phyloP scores from a whole-genome alignment of 805 yeast species.

The Candida taoyuanica region DNA sequence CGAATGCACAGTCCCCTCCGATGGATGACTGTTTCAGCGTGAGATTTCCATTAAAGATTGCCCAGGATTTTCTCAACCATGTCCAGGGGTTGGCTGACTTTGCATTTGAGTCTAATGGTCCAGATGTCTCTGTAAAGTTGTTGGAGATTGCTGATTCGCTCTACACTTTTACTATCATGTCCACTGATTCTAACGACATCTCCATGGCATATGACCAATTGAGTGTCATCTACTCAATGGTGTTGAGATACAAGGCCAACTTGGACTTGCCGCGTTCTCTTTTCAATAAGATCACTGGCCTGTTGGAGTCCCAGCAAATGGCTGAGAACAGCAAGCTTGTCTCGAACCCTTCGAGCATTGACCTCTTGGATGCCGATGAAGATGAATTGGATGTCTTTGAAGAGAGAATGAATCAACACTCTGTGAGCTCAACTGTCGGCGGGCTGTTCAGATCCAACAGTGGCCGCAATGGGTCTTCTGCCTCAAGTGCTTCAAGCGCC shows the following conservation, averaged over 20 bases:
- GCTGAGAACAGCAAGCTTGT: conserved; percentile 1
- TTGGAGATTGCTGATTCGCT: conserved; percentile 24
- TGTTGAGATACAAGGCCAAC: conserved; percentile 19
- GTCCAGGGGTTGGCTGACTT: conserved; percentile 20
- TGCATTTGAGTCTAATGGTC: conserved; percentile 25
- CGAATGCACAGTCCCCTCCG: conserved; percentile 10
- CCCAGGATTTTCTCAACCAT: conserved; percentile 17
- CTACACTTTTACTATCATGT: conserved; percentile 16
- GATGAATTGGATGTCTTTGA: conserved; percentile 6
- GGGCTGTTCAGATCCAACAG: background rate
- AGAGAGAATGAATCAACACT: conserved; percentile 1
- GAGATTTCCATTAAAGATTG: conserved; percentile 22
- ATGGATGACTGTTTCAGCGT: conserved; percentile 19
- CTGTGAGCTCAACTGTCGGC: background rate
- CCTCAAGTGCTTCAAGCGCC: conserved; percentile 5
- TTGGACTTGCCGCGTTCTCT: conserved; percentile 18
- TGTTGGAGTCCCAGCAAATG: conserved; percentile 16
- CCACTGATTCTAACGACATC: conserved; percentile 13
- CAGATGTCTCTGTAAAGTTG: conserved; percentile 22
- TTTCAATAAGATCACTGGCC: conserved; percentile 14
- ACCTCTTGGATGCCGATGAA: conserved; percentile 3
- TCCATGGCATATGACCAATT: conserved; percentile 19
- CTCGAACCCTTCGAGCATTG: background rate
- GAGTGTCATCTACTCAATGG: conserved; percentile 16
- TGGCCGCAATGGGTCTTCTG: background rate